Base-by-base conservation (phyloP, 1,139 yeast genomes). In the Scheffersomyces stambukii region DNA sequence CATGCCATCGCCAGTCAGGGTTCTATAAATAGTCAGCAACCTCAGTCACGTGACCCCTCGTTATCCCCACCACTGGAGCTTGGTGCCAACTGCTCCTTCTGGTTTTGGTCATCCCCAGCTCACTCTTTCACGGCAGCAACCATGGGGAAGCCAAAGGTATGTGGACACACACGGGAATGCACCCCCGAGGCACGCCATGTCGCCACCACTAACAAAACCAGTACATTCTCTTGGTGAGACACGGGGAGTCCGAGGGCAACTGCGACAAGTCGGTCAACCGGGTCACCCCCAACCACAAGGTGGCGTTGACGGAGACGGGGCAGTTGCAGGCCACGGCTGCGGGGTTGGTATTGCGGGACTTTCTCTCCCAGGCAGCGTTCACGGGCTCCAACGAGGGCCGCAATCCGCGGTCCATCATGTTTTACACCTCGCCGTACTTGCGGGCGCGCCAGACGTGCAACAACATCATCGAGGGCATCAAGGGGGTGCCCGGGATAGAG, bases 171-270 rank as follows among this genome's bases (percentile, higher is more conserved):
- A 25, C 16, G 9, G 8, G 14, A 11, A 24, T 4, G 15, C 21
- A 16, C 15, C 15, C 23, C 6, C 15, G 13, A 12, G 6, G 6
- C 13, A 6, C 8, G 8, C 8, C 8, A 8, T 20, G 15, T 20
- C 8, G 6, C 8, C 14, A 20, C 8, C 18, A 29, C 20, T 25
- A 29, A 29, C 25, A 25, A 6, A 10, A 7, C n/a, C 10, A 78
- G 82, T 69, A 86, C 25, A 85, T 88, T 22, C 60, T 88, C 27
- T 64, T 88, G 16, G 78, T 88, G 8, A 76, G 96, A 43, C 96
- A 88, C 52, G 96, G 96, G 19, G 96, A 88, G 50, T 80, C 91
- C 3, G 94, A 84, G 47, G 93, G 95, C 9, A 88, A 88, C 55
- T 74, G 69, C 46, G 95, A 88, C 53, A 85, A 86, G 48, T 59